A percentile compares a stretch with the other conserved stretches of the same genome.
Conservation (phyloP, 441 rosid genomes). For the Gossypium aridum region DNA sequence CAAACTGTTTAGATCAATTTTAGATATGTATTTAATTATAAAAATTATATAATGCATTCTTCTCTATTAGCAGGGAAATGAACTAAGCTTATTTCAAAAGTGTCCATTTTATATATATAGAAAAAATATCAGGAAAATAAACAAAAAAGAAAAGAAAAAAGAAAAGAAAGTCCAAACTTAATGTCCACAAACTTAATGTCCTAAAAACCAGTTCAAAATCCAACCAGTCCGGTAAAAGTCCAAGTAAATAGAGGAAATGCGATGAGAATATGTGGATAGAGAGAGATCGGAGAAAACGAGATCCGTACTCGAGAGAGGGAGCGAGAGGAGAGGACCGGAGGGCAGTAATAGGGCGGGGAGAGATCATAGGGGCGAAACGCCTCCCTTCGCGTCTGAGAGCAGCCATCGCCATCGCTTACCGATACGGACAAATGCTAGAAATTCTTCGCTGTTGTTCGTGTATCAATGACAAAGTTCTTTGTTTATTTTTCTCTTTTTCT, state of each 20-base stretch:
- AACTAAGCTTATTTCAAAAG: neutral
- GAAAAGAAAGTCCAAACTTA: too few relatives aligned
- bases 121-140: neutral
- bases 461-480: neutral
- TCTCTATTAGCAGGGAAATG: neutral
- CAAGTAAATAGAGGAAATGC: neutral
- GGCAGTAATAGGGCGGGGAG: slow-evolving; percentile 55
- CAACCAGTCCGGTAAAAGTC: neutral
- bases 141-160: neutral
- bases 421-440: slow-evolving; percentile 19
- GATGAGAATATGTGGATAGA: neutral
- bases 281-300: slow-evolving; percentile 10
- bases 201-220: neutral
- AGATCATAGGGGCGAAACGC: slow-evolving; percentile 57
- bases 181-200: neutral
- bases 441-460: neutral
- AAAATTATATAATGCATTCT: neutral
- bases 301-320: slow-evolving; percentile 40
- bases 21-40: neutral
- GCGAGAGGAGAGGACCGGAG: slow-evolving; percentile 44
- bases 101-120: neutral
- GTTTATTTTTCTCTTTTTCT: neutral
- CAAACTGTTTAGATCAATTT: neutral
- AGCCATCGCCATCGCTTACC: slow-evolving; percentile 74
- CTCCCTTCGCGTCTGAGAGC: slow-evolving; percentile 85